Conservation (phyloP, 192 early-diverging fungal genomes). For the Coemansia nantahalensis region DNA sequence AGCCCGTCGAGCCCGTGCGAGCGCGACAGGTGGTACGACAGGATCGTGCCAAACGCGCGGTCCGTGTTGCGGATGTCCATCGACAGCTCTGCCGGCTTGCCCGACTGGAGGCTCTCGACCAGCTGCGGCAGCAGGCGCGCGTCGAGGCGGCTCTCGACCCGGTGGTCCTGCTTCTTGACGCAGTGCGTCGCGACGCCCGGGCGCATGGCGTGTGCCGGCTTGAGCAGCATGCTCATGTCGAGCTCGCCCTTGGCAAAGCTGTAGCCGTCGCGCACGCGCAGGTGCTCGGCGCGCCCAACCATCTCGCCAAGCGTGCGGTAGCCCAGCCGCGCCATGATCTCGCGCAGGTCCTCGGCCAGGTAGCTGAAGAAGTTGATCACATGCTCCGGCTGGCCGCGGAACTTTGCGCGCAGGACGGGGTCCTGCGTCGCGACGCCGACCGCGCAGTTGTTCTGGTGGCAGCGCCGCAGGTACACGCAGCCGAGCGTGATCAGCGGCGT, state of each 20-base stretch:
- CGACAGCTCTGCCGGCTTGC: constrained; percentile 58
- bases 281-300: constrained; percentile 90
- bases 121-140: constrained; percentile 85
- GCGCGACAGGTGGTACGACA: constrained; percentile 87
- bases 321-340: constrained; percentile 93
- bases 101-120: constrained; percentile 62
- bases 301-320: constrained; percentile 92
- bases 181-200: constrained; percentile 86
- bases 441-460: constrained; percentile 90
- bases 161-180: constrained; percentile 84
- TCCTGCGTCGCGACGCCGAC: constrained; percentile 99
- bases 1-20: constrained; percentile 76
- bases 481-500: constrained; percentile 97
- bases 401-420: constrained; percentile 88
- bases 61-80: constrained; percentile 88
- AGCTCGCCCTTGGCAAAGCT: constrained; percentile 83
- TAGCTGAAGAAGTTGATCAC: constrained; percentile 99
- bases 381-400: constrained; percentile 92
- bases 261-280: constrained; percentile 71
- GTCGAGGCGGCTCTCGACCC: constrained; percentile 81
- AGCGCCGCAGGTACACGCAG: constrained; percentile 94
- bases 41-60: constrained; percentile 88
- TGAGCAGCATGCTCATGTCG: constrained; percentile 83
- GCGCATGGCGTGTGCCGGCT: constrained; percentile 81
- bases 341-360: constrained; percentile 89